Base-by-base conservation (phyloP, 176 grass and related monocot species). In the Hyparrhenia diplandra region DNA sequence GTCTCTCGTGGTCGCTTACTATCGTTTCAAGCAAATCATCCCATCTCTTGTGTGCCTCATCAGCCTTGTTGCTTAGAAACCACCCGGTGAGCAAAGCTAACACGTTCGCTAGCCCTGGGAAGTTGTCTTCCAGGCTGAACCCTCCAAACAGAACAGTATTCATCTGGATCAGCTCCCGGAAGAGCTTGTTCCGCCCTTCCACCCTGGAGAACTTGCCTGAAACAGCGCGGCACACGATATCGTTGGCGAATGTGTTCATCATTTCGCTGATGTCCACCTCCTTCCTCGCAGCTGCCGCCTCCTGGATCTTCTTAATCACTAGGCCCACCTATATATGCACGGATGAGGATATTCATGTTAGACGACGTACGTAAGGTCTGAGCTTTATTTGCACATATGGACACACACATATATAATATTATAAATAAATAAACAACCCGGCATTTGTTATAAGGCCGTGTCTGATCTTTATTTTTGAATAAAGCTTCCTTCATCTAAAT, bases 231-330 rank as follows among this genome's bases (percentile, higher is more conserved):
- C 80, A 84, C 6, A 92, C 27, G 8, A 92, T 7, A 71, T 92
- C 84, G 43, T 84, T 78, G 27, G 83, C 21, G 55, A 84, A 85
- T 0, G 83, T 28, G 43, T 79, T 51, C 23, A 92, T 47, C 34
- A 36, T 23, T 17, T 85, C 83, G 64, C 75, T 64, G 42, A 92
- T 58, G 42, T 92, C 87, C 7, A 92, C 67, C 14, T 64, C 39
- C 1, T 23, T 31, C 9, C 65, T 28, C 61, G 47, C 28, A 4
- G n/a, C 24, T 0, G 17, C 65, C 9, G 75, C 41, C n/a, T 35
- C 30, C 1, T 5, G 14, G 2, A 90, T 66, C 68, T 83, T 87
- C 23, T 4, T 51, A 5, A 78, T 37, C 13, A 85, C 71, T 21
- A 78, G 52, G 20, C 52, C 20, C 52, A 55, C 52, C 52, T 55